A percentile compares a stretch with the other conserved stretches of the same genome.
Conservation (phyloP, 257 asterid genomes). For the Primulina eburnea region DNA sequence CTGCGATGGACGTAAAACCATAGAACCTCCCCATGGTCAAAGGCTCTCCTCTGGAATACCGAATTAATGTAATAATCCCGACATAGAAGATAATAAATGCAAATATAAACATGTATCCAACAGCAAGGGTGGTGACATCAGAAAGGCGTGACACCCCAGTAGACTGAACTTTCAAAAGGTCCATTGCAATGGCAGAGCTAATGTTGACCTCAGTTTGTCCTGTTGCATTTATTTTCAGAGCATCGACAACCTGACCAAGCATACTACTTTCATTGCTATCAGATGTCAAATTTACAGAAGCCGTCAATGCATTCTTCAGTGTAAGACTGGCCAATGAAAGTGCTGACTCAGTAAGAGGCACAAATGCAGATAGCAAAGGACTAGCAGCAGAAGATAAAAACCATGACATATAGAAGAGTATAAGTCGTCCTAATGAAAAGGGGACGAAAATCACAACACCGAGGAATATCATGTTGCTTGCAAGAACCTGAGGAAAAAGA, state of each 20-base stretch:
- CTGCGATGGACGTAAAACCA: conserved; percentile 89
- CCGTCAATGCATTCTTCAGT: conserved; percentile 66
- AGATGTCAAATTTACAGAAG: conserved; percentile 75
- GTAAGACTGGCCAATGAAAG: conserved; percentile 82
- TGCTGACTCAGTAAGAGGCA: conserved; percentile 86
- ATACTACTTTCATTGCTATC: conserved; percentile 51
- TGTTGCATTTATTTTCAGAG: conserved; percentile 62
- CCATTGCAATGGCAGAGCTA: conserved; percentile 55
- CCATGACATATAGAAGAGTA: conserved; percentile 68
- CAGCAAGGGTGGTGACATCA: conserved; percentile 96
- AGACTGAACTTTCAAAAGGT: conserved; percentile 57
- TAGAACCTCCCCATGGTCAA: conserved; percentile 92
- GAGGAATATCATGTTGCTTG: conserved; percentile 96
- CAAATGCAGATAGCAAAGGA: conserved; percentile 73
- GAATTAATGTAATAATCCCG: conserved; percentile 73
- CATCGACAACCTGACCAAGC: conserved; percentile 65
- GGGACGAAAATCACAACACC: conserved; percentile 89
- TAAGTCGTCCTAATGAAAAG: conserved; percentile 77
- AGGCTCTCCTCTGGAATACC: conserved; percentile 92
- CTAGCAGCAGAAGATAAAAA: conserved; percentile 71
- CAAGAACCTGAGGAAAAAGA: conserved; percentile 74
- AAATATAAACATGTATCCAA: conserved; percentile 80
- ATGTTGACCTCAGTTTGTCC: conserved; percentile 50
- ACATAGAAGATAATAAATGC: conserved; percentile 77
- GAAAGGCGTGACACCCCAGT: conserved; percentile 77